Evolutionary conservation across 306 rosid species (phyloP).

Genomic region (Trifolium repens): DNA sequence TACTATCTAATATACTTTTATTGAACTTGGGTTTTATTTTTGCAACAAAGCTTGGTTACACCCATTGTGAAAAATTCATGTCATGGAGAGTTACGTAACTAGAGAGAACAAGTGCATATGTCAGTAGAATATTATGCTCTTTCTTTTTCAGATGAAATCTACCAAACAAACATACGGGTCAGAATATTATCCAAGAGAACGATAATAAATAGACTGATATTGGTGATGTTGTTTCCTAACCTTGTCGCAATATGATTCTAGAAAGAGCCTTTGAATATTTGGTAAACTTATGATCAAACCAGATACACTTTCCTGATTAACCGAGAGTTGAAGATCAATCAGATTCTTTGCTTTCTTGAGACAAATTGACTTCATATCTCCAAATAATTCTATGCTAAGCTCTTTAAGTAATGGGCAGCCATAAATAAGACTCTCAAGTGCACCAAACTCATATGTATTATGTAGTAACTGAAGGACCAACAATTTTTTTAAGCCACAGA

Average conservation of each 20-base stretch:
- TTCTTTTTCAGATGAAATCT: no score
- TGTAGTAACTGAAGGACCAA: not conserved
- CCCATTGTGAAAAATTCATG: no score
- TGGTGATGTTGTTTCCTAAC: slow-evolving; percentile 1
- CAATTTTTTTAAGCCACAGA: slow-evolving; percentile 25
- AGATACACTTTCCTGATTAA: no score
- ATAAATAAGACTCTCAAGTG: slow-evolving; percentile 29
- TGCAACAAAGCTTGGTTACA: not conserved
- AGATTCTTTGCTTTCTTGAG: slow-evolving; percentile 13
- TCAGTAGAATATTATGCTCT: not conserved
- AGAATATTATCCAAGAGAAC: no score
- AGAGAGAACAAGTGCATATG: not conserved
- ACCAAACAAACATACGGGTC: no score
- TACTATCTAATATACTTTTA: not conserved
- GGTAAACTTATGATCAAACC: not conserved
- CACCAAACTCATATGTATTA: not conserved
- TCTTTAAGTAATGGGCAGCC: not conserved
- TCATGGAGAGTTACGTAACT: no score
- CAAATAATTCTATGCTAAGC: not conserved
- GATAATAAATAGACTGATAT: not conserved
- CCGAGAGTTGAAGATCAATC: not conserved
- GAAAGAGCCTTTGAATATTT: not conserved
- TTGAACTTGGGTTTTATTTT: not conserved
- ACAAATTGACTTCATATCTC: slow-evolving; percentile 14
- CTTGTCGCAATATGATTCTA: not conserved